phyloP scores from a whole-genome alignment of 2,329 filamentous ascomycete genomes.

The Lecanoromycetidae sp. region DNA sequence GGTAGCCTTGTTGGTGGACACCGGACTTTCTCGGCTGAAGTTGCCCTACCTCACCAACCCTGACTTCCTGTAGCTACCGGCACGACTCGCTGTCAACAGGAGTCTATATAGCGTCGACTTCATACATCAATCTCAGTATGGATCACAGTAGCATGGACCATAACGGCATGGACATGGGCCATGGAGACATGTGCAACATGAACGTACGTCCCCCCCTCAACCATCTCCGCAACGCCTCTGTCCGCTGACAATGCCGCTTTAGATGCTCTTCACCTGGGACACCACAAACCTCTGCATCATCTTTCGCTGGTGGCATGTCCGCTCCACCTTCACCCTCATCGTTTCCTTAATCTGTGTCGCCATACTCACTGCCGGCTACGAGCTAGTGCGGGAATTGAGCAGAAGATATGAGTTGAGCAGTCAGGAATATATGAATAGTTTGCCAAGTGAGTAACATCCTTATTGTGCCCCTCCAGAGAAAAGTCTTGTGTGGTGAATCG shows the following conservation, averaged over 20 bases:
- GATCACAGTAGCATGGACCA: conserved; percentile 42
- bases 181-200: conserved; percentile 69
- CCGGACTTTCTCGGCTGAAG: neutral
- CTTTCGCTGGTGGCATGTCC: conserved; percentile 83
- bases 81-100: too few species aligned
- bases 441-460: conserved; percentile 25
- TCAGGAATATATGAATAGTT: conserved; percentile 28
- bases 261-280: conserved; percentile 99
- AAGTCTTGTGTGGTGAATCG: neutral
- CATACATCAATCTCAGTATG: conserved; percentile 10
- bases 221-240: neutral
- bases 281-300: conserved; percentile 90
- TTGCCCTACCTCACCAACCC: too few species aligned
- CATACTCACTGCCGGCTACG: conserved; percentile 80
- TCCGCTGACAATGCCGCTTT: conserved; percentile 5
- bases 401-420: conserved; percentile 58
- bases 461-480: neutral
- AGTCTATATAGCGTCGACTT: too few species aligned
- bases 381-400: conserved; percentile 66
- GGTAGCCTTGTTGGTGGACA: too few species aligned
- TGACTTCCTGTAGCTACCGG: too few species aligned
- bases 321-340: conserved; percentile 59
- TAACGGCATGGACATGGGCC: conserved; percentile 45
- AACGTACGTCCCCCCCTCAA: conserved; percentile 49
- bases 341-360: conserved; percentile 74